A percentile compares a stretch with the other conserved stretches of the same genome.
Conservation (phyloP, 441 rosid species). For the Jatropha multifida region DNA sequence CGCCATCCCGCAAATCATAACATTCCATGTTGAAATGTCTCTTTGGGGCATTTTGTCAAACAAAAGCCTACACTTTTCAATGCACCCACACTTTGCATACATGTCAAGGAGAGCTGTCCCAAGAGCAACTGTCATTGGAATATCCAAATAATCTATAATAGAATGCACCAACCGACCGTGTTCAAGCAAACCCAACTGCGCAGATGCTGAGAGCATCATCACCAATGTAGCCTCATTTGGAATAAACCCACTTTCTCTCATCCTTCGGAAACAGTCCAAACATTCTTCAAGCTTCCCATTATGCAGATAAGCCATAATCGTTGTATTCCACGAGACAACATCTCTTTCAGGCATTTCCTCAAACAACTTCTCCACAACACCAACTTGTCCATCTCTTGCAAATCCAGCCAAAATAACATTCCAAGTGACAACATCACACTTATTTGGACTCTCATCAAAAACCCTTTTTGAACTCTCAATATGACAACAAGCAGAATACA, state of each 20-base stretch:
- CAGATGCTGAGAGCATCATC: conserved; percentile 59
- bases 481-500: conserved; percentile 27
- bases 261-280: conserved; percentile 42
- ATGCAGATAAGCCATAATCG: conserved; percentile 61
- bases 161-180: conserved; percentile 57
- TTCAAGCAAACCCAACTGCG: conserved; percentile 57
- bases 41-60: conserved; percentile 39
- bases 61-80: conserved; percentile 38
- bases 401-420: conserved; percentile 45
- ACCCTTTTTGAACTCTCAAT: conserved; percentile 18
- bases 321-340: conserved; percentile 53
- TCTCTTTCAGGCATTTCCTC: conserved; percentile 60
- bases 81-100: conserved; percentile 71
- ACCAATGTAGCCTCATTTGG: conserved; percentile 56
- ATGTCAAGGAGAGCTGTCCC: conserved; percentile 62
- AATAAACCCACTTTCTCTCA: conserved; percentile 39
- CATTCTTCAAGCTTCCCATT: conserved; percentile 49
- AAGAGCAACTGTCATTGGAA: conserved; percentile 41
- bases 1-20: conserved; percentile 61
- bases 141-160: conserved; percentile 35
- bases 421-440: conserved; percentile 51
- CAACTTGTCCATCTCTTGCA: conserved; percentile 37
- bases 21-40: conserved; percentile 56
- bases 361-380: conserved; percentile 46
- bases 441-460: conserved; percentile 36